Percentiles rank a stretch among this genome's conserved stretches.
Evolutionary conservation across 2,329 filamentous ascomycete genomes (phyloP).

Genomic region (Ophiobolus disseminans): DNA sequence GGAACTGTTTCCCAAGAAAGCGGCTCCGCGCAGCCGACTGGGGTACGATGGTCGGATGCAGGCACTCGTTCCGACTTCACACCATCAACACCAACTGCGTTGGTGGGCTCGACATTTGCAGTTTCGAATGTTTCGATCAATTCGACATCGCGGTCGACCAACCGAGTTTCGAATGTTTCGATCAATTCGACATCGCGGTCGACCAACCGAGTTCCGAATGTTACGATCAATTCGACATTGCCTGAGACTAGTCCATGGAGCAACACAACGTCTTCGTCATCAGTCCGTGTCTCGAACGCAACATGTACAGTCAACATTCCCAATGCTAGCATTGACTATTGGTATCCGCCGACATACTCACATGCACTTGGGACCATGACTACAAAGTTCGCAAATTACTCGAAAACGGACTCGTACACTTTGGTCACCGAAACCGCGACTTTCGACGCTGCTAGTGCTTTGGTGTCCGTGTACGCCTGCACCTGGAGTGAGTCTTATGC

Average conservation of each 20-base stretch:
- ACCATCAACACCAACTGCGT: too few relatives aligned
- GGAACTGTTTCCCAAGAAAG: slow-evolving; percentile 7
- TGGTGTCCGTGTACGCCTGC: slow-evolving; percentile 30
- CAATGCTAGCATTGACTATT: slow-evolving; percentile 43
- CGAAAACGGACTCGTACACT: slow-evolving; percentile 22
- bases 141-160: neutral
- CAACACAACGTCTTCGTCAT: slow-evolving; percentile 6
- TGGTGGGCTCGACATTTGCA: too few relatives aligned
- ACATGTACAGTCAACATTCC: slow-evolving; percentile 45
- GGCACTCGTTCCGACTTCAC: too few relatives aligned
- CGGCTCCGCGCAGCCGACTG: slow-evolving; percentile 19
- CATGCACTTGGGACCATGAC: slow-evolving; percentile 29
- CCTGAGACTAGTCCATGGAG: neutral
- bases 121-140: too few relatives aligned
- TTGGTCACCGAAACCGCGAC: slow-evolving; percentile 28
- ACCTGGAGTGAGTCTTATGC: slow-evolving; percentile 30
- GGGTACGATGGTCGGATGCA: too few relatives aligned
- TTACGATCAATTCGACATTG: slow-evolving; percentile 4
- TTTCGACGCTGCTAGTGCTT: slow-evolving; percentile 35
- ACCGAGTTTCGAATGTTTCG: neutral
- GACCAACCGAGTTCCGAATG: neutral
- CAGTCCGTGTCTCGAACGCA: slow-evolving; percentile 19
- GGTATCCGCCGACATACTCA: slow-evolving; percentile 40
- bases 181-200: slow-evolving; percentile 2
- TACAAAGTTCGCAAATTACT: slow-evolving; percentile 23